Percentiles rank a stretch among this genome's conserved stretches.
phyloP scores from a whole-genome alignment of 139 green algal genomes.

The Dunaliella sp. region DNA sequence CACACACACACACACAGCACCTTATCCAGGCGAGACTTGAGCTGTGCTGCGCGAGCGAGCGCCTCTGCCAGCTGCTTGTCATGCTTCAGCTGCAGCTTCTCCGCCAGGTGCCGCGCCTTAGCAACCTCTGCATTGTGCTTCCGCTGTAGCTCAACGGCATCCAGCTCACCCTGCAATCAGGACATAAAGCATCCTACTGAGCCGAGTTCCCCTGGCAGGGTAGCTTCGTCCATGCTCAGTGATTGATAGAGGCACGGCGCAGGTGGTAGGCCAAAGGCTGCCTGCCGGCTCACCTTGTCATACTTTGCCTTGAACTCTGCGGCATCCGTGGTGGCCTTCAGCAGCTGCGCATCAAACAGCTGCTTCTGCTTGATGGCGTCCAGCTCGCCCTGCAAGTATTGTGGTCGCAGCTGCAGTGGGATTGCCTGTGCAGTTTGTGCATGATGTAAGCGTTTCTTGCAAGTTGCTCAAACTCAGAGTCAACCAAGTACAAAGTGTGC shows the following conservation, averaged over 20 bases:
- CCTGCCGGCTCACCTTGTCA: too few relatives aligned
- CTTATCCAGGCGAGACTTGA: slow-evolving; percentile 23
- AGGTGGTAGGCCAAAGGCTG: too few relatives aligned
- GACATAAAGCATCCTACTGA: too few relatives aligned
- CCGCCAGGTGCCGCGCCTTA: not conserved
- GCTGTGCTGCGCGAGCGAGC: not conserved
- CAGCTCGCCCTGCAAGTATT: not conserved
- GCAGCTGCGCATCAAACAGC: slow-evolving; percentile 4
- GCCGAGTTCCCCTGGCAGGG: too few relatives aligned
- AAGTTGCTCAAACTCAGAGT: too few relatives aligned
- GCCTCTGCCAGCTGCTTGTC: slow-evolving; percentile 3
- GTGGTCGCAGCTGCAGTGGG: too few relatives aligned
- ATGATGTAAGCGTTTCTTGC: too few relatives aligned
- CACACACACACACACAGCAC: too few relatives aligned
- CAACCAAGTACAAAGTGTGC: too few relatives aligned
- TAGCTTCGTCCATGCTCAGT: too few relatives aligned
- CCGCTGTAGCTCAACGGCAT: not conserved
- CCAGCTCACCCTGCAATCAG: not conserved
- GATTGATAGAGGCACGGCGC: too few relatives aligned
- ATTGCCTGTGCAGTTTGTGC: too few relatives aligned
- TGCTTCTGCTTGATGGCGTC: slow-evolving; percentile 8
- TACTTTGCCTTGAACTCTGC: slow-evolving; percentile 22
- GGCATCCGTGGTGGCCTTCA: slow-evolving; percentile 5
- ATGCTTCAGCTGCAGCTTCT: not conserved
- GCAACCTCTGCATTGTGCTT: not conserved